These are phyloP conservation scores for Serendipita sp. DNA, from an alignment of 768 basidiomycete species.

Conservation along the genomic window DNA sequence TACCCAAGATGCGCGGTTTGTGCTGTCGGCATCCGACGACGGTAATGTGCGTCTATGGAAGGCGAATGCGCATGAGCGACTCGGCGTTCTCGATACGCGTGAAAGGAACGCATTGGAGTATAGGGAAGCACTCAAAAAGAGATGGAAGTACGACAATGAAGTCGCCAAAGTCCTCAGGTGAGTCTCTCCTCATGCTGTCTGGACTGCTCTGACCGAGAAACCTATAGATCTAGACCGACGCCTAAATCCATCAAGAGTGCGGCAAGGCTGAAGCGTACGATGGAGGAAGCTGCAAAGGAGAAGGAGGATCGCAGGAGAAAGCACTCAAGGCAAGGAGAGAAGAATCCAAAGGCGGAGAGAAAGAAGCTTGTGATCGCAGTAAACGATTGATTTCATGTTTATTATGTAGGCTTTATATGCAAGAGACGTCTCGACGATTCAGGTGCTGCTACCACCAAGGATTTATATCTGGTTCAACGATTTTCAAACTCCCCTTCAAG, in stretches of 20 bases:
- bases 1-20: constrained; percentile 81
- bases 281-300: constrained; percentile 76
- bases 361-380: constrained; percentile 64
- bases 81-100: constrained; percentile 79
- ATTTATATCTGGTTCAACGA: neutral
- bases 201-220: neutral
- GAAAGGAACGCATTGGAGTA: constrained; percentile 91
- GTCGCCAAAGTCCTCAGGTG: constrained; percentile 72
- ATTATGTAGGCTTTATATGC: neutral
- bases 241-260: constrained; percentile 88
- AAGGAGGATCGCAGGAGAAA: constrained; percentile 88
- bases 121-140: constrained; percentile 67
- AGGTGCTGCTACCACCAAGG: neutral
- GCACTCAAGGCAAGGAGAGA: constrained; percentile 73
- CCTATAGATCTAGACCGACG: neutral
- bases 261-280: constrained; percentile 73
- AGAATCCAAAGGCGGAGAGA: constrained; percentile 80
- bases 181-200: constrained; percentile 15
- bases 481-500: neutral
- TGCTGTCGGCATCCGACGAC: constrained; percentile 83
- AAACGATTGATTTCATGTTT: neutral
- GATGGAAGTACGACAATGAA: constrained; percentile 75
- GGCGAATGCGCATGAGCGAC: constrained; percentile 76
- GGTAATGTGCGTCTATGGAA: constrained; percentile 96
- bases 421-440: neutral